Evolutionary conservation across 1,284 basidiomycete genomes (phyloP), one percentile per base, ranked within the genome.

Genomic region (Anthracocystis setariae): DNA sequence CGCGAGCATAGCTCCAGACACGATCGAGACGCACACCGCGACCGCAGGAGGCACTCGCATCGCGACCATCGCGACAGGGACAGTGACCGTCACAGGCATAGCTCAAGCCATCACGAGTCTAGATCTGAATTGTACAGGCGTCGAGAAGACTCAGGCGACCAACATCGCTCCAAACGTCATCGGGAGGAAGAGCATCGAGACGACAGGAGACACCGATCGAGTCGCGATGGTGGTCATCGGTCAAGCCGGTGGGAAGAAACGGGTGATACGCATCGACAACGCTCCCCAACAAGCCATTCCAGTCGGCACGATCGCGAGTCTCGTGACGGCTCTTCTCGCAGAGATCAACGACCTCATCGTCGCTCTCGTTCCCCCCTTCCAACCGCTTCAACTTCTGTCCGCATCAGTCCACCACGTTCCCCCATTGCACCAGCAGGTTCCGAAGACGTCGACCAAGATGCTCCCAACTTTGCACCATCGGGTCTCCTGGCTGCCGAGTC

Each of bases 391-490:
- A 21, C 27, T 8, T 53, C 61, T n/a, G 13, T 24, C 37, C 20
- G 21, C 18, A n/a, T 45, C 4, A 10, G 49, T 21, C 32, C 37
- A 24, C 43, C 35, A 21, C 37, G 25, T 25, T 29, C 52, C 9
- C 52, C 38, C 18, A 8, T 17, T 38, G 18, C 39, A 44, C 18
- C 38, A 15, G 24, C 10, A 3, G 38, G 5, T 5, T 59, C 56
- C 9, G 64, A 48, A n/a, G 47, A 55, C 2, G 43, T 21, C 45
- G 67, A 64, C 10, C 40, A 62, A 10, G 48, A 60, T 15, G 76
- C 93, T 82, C 94, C 94, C 2, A 93, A 96, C 82, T 96, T 96
- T 83, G 87, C 86, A 10, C 88, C 88, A 5, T 96, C 93, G 1
- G 96, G 96, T 8, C 86, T 96, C 12, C 88, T 99, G 21, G 96